Evolutionary conservation across 495 filamentous ascomycete species (phyloP), one percentile per base, ranked within the genome.

Genomic region (Cudoniella acicularis): DNA sequence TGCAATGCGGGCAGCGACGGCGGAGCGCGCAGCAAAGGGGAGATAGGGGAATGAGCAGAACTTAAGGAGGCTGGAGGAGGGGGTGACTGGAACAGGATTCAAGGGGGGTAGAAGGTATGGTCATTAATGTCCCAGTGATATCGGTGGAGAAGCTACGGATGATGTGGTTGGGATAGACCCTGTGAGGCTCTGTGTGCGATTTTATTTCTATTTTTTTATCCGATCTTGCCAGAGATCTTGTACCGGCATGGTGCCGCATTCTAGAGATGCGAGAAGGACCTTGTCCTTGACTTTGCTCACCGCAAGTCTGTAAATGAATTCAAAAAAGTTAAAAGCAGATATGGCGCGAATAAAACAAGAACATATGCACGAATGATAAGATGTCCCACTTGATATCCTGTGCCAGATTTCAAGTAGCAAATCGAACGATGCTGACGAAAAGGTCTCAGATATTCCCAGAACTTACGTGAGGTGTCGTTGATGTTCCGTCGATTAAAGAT

Each of bases 1-100:
- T 41, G 56, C 51, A 11, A 52, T 54, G 57, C 50, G 43, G 11
- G 36, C 25, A 3, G 48, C 23, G 23, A 20, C 77, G 4, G 61
- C 68, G 43, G 81, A 77, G 52, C 27, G 66, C 13, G 57, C 53
- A 45, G 41, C 6, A 4, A 13, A 13, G 30, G 30, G 30, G 13
- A 36, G 30, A 36, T 36, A 36, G 30, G 30, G 30, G 30, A 6
- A 36, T 13, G 13, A n/a, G n/a, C n/a, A n/a, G n/a, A n/a, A n/a
- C n/a, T n/a, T n/a, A n/a, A n/a, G n/a, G n/a, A n/a, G n/a, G n/a
- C n/a, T n/a, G n/a, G n/a, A n/a, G n/a, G n/a, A n/a, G n/a, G n/a
- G n/a, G n/a, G n/a, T n/a, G n/a, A n/a, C n/a, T n/a, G n/a, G n/a
- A n/a, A n/a, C n/a, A n/a, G n/a, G n/a, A n/a, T n/a, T n/a, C n/a